Evolutionary conservation across 306 rosid genomes (phyloP).

Genomic region (Fagus crenata): DNA sequence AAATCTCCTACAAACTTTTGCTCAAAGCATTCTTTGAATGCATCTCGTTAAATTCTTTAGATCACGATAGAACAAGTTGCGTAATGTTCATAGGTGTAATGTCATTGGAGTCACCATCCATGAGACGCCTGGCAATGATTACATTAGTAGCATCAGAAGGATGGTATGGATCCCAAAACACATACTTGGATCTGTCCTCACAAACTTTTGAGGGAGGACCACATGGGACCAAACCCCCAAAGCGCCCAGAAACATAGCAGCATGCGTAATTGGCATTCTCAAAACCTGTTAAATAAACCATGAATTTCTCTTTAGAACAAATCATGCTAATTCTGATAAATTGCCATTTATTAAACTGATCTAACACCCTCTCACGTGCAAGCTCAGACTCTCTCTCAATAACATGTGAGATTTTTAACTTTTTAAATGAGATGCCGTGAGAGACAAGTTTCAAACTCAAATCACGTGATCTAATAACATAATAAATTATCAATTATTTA

Average conservation of each 20-base stretch:
- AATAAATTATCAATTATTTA: no score
- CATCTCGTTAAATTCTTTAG: not conserved
- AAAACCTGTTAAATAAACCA: slow-evolving; percentile 45
- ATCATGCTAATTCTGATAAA: not conserved
- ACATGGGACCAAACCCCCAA: slow-evolving; percentile 69
- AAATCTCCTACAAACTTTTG: not conserved
- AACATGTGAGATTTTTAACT: no score
- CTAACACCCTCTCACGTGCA: no score
- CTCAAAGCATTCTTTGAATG: not conserved
- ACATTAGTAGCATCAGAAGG: slow-evolving; percentile 63
- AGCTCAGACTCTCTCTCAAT: no score
- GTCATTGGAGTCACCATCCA: slow-evolving; percentile 44
- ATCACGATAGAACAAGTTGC: slow-evolving; percentile 41
- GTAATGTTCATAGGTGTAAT: slow-evolving; percentile 59
- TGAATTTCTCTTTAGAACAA: not conserved
- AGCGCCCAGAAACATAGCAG: slow-evolving; percentile 56
- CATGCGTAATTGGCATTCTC: slow-evolving; percentile 55
- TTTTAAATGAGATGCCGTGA: no score
- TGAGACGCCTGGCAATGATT: slow-evolving; percentile 45
- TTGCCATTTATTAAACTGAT: no score
- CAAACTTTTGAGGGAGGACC: slow-evolving; percentile 52
- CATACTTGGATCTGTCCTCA: slow-evolving; percentile 51
- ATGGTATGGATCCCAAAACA: slow-evolving; percentile 76
- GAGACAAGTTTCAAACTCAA: no score
- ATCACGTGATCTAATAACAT: no score